Base-by-base conservation (phyloP, 495 filamentous ascomycete genomes). In the Daldinia childiae region DNA sequence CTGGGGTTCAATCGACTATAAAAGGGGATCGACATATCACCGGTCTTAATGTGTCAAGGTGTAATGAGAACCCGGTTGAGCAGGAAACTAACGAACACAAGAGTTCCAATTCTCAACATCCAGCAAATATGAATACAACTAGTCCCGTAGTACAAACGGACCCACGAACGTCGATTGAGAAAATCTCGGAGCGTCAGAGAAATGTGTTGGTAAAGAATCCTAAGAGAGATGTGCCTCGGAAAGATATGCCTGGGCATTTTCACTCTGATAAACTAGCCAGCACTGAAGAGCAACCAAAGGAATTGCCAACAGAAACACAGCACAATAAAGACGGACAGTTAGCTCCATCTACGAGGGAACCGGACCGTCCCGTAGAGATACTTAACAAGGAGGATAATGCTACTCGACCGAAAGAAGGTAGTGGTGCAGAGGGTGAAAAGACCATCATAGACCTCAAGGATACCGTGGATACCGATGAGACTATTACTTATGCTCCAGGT, bases 401-500 rank as follows among this genome's bases (percentile, higher is more conserved):
- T 58, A 24, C 55, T 34, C 19, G 21, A 21, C 34, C 55, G 41
- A 24, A 4, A 39, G 48, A 43, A 11, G 4, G 21, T 8, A 29
- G 60, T 54, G 27, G 24, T 7, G 3, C 15, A 3, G 43, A 17
- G 27, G 12, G 14, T 17, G 34, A 15, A 4, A 19, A 30, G 6
- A 14, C 3, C 6, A 2, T 21, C 14, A 7, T 17, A 38, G 21
- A 50, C 17, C 27, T 55, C 17, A 58, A 21, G 14, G 39, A 59
- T 24, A 70, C 55, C 0, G 56, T 60, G 8, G 62, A 66, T 14
- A 66, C 58, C 29, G 61, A 78, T 8, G 66, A 79, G 30, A 66
- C 58, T 36, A 74, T 69, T 34, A 68, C 71, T 21, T 55, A 77
- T 54, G 76, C 75, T 51, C 77, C 74, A 65, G 76, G 78, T 77